Evolutionary conservation across 2,329 filamentous ascomycete species (phyloP), one percentile per base, ranked within the genome.

Genomic region (Verticillium zaregamsianum): DNA sequence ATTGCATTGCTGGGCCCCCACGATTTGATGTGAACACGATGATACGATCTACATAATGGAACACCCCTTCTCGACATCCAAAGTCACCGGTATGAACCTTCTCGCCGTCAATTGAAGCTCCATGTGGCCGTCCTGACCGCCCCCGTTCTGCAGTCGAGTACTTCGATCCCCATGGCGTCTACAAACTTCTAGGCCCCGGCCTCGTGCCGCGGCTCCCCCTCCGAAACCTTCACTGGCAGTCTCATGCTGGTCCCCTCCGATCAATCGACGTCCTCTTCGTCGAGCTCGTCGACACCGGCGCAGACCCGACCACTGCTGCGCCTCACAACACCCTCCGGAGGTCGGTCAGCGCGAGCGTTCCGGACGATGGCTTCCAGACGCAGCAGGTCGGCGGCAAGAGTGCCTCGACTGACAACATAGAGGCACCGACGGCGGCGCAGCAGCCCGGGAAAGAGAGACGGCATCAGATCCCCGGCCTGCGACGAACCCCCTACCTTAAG

Each of bases 141-240:
- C 70, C 25, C 23, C 15, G 33, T 23, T 20, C 54, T 61, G 45
- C 70, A 96, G 93, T 97, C 80, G 93, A 98, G 82, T 99, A 97
- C 79, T 92, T 91, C 79, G 95, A 99, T 78, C 94, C 95, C 59
- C 90, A 92, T 73, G 89, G 91, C 70, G 85, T 98, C 66, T 98
- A 94, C 77, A 88, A 91, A 63, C 84, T 94, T 59, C 81, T 98
- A 54, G 89, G 90, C 12, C 87, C 91, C 3, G 88, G 93, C 62
- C 82, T 99, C 62, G 82, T 90, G 49, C 82, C 90, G 52, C 90
- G 91, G 60, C 83, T 98, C 0, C 95, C 95, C 37, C 82, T 99
- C 40, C 90, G 89, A 66, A 96, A 98, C 71, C 86, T 99, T 55
- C 92, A 98, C 72, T 99, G 95, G 95, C 96, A 98, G 75, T 97